Evolutionary conservation across 2,329 filamentous ascomycete species (phyloP).

Genomic region (Penicillium sp.): DNA sequence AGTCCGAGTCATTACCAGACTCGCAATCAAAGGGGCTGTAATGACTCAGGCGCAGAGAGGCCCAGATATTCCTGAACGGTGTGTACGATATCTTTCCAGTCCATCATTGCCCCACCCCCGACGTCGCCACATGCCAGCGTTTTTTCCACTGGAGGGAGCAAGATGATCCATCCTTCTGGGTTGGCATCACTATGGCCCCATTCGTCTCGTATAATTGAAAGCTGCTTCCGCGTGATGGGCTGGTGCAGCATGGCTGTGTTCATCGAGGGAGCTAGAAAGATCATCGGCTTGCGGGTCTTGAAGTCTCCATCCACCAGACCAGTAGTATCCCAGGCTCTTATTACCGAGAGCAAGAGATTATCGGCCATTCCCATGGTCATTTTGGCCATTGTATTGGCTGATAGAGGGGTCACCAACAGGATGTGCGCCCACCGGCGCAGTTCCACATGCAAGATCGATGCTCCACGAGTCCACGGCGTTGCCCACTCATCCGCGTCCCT

Average conservation of each 20-base stretch:
- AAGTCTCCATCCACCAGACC: slow-evolving; percentile 49
- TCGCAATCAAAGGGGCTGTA: slow-evolving; percentile 1
- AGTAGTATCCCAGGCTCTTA: slow-evolving; percentile 83
- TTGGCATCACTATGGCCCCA: slow-evolving; percentile 55
- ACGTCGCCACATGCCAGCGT: slow-evolving; percentile 77
- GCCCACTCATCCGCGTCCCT: slow-evolving; percentile 81
- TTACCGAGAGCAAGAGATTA: slow-evolving; percentile 64
- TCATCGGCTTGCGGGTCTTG: slow-evolving; percentile 51
- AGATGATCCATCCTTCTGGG: slow-evolving; percentile 57
- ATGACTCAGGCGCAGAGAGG: slow-evolving; percentile 49
- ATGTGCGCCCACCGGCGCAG: slow-evolving; percentile 72
- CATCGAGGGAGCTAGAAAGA: slow-evolving; percentile 76
- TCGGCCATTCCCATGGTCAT: slow-evolving; percentile 72
- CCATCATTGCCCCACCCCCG: slow-evolving; percentile 74
- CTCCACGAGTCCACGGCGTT: slow-evolving; percentile 68
- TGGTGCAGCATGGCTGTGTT: slow-evolving; percentile 89
- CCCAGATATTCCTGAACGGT: slow-evolving; percentile 55
- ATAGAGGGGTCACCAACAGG: slow-evolving; percentile 72
- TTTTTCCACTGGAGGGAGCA: slow-evolving; percentile 69
- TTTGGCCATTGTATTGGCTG: slow-evolving; percentile 81
- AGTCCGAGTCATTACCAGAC: slow-evolving; percentile 8
- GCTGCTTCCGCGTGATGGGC: slow-evolving; percentile 68
- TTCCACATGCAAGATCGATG: slow-evolving; percentile 85
- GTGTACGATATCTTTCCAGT: slow-evolving; percentile 68
- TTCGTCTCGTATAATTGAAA: slow-evolving; percentile 63